A percentile compares a stretch with the other conserved stretches of the same genome.
Conservation (phyloP, 805 yeast genomes). For the Dipodascus geniculatus region DNA sequence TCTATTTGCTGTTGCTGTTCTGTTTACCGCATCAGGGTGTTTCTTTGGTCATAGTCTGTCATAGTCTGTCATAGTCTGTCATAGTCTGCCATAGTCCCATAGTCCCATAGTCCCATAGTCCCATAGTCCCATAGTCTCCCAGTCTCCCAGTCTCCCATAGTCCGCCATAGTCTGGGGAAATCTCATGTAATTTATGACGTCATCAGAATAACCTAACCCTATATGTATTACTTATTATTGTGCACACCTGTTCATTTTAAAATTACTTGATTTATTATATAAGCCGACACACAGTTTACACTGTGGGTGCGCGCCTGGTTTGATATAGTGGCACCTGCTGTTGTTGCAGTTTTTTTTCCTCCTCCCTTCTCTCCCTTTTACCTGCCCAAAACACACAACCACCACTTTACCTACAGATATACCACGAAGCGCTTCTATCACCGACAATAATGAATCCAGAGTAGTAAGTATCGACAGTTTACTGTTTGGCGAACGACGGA, state of each 20-base stretch:
- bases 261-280: background rate
- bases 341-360: background rate
- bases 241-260: background rate
- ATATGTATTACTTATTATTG: too few species aligned
- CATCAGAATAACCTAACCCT: background rate
- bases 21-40: too few species aligned
- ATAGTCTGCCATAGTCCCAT: too few species aligned
- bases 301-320: background rate
- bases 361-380: background rate
- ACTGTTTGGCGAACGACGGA: background rate
- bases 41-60: too few species aligned
- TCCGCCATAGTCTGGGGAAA: too few species aligned
- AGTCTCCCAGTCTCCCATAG: too few species aligned
- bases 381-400: background rate
- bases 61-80: too few species aligned
- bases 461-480: background rate
- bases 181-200: background rate
- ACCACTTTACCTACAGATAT: background rate
- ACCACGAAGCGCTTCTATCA: too few species aligned
- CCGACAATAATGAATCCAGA: background rate
- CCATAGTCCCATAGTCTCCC: too few species aligned
- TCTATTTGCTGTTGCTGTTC: too few species aligned
- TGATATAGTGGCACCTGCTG: background rate
- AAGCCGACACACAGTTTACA: background rate
- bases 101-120: too few species aligned